A percentile compares a stretch with the other conserved stretches of the same genome.
These are phyloP conservation scores for Sclerotiophoma versabilis DNA, from an alignment of 2,329 filamentous ascomycete species.

Conservation along the genomic window DNA sequence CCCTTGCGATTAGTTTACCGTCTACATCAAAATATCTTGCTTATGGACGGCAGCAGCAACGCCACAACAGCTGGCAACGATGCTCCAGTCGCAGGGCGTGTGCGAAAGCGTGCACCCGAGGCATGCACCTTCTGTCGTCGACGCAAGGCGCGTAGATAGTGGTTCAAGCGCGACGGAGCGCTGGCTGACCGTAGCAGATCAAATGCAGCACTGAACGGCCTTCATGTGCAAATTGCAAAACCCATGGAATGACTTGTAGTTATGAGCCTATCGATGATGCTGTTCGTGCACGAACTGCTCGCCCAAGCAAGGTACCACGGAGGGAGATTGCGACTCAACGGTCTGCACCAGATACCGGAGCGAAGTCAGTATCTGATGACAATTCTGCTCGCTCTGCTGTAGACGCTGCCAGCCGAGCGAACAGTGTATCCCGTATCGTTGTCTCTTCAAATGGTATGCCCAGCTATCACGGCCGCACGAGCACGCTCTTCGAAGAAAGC, in stretches of 20 bases:
- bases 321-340: slow-evolving; percentile 10
- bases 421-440: slow-evolving; percentile 48
- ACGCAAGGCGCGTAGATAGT: slow-evolving; percentile 43
- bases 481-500: slow-evolving; percentile 57
- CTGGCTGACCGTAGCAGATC: slow-evolving; percentile 47
- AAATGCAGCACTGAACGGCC: slow-evolving; percentile 59
- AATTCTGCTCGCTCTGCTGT: slow-evolving; percentile 3
- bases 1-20: background rate
- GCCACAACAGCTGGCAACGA: slow-evolving; percentile 1
- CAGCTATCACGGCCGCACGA: slow-evolving; percentile 60
- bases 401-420: slow-evolving; percentile 22
- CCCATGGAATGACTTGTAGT: slow-evolving; percentile 55
- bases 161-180: background rate
- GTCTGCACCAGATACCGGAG: background rate
- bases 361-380: slow-evolving; percentile 6
- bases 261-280: slow-evolving; percentile 49
- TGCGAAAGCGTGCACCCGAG: slow-evolving; percentile 35
- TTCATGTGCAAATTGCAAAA: slow-evolving; percentile 56
- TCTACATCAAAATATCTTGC: background rate
- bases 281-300: slow-evolving; percentile 18
- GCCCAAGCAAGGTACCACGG: slow-evolving; percentile 27
- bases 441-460: slow-evolving; percentile 51
- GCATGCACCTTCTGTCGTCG: slow-evolving; percentile 51
- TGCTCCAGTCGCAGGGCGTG: slow-evolving; percentile 18
- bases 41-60: slow-evolving; percentile 8